Evolutionary conservation across 805 yeast species (phyloP).

Genomic region (Zygotorulaspora chibaensis): DNA sequence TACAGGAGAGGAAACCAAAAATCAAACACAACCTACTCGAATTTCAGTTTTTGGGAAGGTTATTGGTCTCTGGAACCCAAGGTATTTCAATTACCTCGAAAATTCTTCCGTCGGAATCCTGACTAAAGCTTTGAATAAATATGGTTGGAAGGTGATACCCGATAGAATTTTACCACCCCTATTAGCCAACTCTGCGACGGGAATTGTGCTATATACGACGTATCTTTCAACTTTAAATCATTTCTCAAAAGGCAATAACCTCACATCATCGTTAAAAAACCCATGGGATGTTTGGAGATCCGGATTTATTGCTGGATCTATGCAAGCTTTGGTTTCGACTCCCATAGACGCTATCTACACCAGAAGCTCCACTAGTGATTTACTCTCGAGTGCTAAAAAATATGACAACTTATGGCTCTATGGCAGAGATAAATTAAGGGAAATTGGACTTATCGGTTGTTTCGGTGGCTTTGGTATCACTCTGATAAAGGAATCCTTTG

Average conservation of each 20-base stretch:
- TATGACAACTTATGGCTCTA: slow-evolving; percentile 75
- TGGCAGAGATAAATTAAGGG: slow-evolving; percentile 60
- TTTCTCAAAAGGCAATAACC: slow-evolving; percentile 16
- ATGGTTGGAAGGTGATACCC: slow-evolving; percentile 86
- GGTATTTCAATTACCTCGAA: slow-evolving; percentile 42
- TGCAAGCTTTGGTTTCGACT: slow-evolving; percentile 87
- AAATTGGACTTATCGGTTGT: slow-evolving; percentile 77
- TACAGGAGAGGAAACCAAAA: slow-evolving; percentile 17
- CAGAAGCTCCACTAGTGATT: slow-evolving; percentile 70
- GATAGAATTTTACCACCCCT: slow-evolving; percentile 79
- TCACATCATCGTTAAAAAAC: slow-evolving; percentile 23
- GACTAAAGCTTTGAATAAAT: slow-evolving; percentile 60
- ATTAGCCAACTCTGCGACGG: slow-evolving; percentile 84
- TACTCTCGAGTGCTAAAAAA: slow-evolving; percentile 51
- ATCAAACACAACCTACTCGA: not conserved
- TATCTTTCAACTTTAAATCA: slow-evolving; percentile 52
- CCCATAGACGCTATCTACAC: slow-evolving; percentile 90
- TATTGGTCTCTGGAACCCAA: slow-evolving; percentile 11
- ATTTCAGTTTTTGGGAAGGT: not conserved
- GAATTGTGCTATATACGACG: slow-evolving; percentile 77
- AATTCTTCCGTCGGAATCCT: slow-evolving; percentile 79
- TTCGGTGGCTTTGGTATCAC: slow-evolving; percentile 86
- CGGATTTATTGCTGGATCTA: slow-evolving; percentile 81
- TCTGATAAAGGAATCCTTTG: slow-evolving; percentile 69
- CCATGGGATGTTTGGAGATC: slow-evolving; percentile 63